Evolutionary conservation across 495 filamentous ascomycete species (phyloP), one percentile per base, ranked within the genome.

Genomic region (Penicillium pancosmium): DNA sequence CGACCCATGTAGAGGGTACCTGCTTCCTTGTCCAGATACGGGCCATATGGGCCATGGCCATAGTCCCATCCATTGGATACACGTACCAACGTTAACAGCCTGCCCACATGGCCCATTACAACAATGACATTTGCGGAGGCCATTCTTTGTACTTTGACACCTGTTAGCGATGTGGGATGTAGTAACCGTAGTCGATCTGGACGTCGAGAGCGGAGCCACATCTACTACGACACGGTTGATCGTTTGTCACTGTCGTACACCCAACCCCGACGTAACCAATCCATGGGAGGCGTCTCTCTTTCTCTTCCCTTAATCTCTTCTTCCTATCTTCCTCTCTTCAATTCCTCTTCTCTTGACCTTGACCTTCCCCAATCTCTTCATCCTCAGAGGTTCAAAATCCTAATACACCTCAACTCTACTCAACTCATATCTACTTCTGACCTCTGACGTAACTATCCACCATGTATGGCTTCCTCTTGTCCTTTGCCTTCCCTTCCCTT

Each of bases 231-330:
- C 50, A 13, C 35, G 31, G 50, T 34, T 34, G 50, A 52, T 19
- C 34, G 50, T 31, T 57, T 68, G 65, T 62, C 56, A 68, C 65
- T 60, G 65, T 67, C 50, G 62, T 62, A 68, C 65, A 65, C 46
- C 27, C 27, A 31, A 31, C 51, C 41, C 23, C 21, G 41, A 68
- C 60, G 63, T 64, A 68, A 68, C 66, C 65, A 25, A 55, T 48
- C 34, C 52, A 54, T 53, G 27, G 27, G 27, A 31, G 27, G 52
- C 54, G 19, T 48, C 36, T 23, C n/a, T 18, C 46, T 47, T 50
- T 46, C 27, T 33, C 50, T 50, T 38, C 16, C 54, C 25, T 52
- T 53, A 43, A 41, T 18, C 40, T 21, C 31, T n/a, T 10, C 46
- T 50, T 36, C 34, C 18, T 38, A 21, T 10, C 46, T 50, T 36